Conservation (phyloP, 1,284 basidiomycete genomes). For the Rhodofomes roseus region DNA sequence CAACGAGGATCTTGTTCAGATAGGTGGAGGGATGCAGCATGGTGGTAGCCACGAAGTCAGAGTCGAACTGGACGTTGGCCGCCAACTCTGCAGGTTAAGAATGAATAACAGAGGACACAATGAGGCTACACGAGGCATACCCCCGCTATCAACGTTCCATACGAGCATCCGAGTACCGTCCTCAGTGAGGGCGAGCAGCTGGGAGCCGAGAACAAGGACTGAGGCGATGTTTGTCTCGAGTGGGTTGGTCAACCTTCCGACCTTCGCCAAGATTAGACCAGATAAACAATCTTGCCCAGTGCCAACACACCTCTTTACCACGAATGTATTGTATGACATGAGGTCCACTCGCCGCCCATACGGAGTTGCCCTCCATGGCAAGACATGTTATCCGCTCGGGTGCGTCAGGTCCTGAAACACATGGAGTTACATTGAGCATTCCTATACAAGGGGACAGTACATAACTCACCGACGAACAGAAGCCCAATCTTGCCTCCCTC, state of each 20-base stretch:
- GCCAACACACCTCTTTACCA: constrained; percentile 74
- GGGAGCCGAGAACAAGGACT: constrained; percentile 77
- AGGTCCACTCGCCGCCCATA: constrained; percentile 78
- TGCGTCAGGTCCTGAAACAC: constrained; percentile 68
- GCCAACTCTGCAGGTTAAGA: constrained; percentile 49
- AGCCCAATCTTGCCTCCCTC: constrained; percentile 91
- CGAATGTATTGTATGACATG: constrained; percentile 78
- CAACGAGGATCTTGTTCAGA: constrained; percentile 92
- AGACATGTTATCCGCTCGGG: constrained; percentile 73
- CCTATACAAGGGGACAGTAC: too few relatives aligned
- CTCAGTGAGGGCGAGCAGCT: constrained; percentile 76
- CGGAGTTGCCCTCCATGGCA: constrained; percentile 81
- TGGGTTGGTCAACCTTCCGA: constrained; percentile 56
- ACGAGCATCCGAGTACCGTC: constrained; percentile 78
- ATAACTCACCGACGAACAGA: constrained; percentile 77
- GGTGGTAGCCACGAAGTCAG: constrained; percentile 78
- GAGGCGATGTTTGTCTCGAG: constrained; percentile 54
- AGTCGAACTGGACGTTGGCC: constrained; percentile 68
- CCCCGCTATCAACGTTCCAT: constrained; percentile 70
- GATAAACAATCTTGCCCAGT: constrained; percentile 6
- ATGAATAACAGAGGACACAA: neutral
- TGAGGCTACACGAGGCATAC: constrained; percentile 31
- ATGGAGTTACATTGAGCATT: too few relatives aligned
- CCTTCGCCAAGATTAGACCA: constrained; percentile 32
- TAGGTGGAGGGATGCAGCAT: constrained; percentile 96